Base-by-base conservation (phyloP, 306 rosid species). In the Urtica urens region DNA sequence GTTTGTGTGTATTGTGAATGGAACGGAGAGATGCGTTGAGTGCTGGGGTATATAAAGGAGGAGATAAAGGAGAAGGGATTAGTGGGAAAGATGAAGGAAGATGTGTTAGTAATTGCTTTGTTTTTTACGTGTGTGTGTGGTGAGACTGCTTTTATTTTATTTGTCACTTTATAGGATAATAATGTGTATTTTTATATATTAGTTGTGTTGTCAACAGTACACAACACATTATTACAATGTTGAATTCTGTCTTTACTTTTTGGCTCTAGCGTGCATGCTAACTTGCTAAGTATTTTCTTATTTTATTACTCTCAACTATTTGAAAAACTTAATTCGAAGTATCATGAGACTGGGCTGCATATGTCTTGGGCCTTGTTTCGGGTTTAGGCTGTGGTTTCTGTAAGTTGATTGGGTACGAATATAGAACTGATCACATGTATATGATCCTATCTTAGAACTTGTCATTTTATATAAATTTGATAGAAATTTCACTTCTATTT, bases 41-140 rank as follows among this genome's bases (percentile, higher is more conserved):
- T 7, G 13, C 45, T 22, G 58, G 49, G 58, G 49, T 46, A 22
- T 73, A 39, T 75, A 64, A 57, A 29, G 57, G 55, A 55, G 22
- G 21, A 29, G 23, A 51, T 17, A 33, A n/a, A 13, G 50, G 40
- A 3, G 14, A 49, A 14, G 15, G 30, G 60, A 24, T 54, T 21
- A 46, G 10, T 34, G 40, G 40, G 21, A 27, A 49, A 38, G 70
- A 44, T 46, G 61, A 63, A 57, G 70, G 47, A 62, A 31, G 16
- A 38, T 38, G 62, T 23, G 25, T 7, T 25, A 21, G 25, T 14
- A 3, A 16, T 35, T 35, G 4, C 3, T 35, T 35, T 5, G 4
- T 28, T 28, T 33, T 46, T 58, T n/a, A 34, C 3, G 10, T 2
- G 14, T 1, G 0, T 7, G 40, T 6, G 1, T 15, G 8, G 22